A percentile compares a stretch with the other conserved stretches of the same genome.
phyloP scores from a whole-genome alignment of 2,329 filamentous ascomycete species.

The Allantophomopsis lycopodina region DNA sequence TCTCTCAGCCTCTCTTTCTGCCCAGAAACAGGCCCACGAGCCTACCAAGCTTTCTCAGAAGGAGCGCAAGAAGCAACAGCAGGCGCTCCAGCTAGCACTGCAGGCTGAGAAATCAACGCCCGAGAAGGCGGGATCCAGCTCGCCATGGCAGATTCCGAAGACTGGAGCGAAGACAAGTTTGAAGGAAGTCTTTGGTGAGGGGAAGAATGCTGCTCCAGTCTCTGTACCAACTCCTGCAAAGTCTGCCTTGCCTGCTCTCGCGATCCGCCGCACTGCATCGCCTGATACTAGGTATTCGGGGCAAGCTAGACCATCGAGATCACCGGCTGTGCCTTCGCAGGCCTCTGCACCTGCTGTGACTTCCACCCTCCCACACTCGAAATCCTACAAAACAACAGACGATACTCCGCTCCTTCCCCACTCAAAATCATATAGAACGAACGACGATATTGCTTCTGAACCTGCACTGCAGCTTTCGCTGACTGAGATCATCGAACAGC shows the following conservation, averaged over 20 bases:
- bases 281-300: conserved; percentile 50
- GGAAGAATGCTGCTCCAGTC: conserved; percentile 14
- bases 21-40: conserved; percentile 25
- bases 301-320: conserved; percentile 20
- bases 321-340: conserved; percentile 3
- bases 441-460: conserved; percentile 41
- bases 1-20: conserved; percentile 38
- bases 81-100: conserved; percentile 24
- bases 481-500: conserved; percentile 77
- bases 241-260: conserved; percentile 13
- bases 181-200: conserved; percentile 29
- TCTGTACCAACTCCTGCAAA: conserved; percentile 10
- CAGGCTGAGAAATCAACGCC: conserved; percentile 27
- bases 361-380: conserved; percentile 14
- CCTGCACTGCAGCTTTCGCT: conserved; percentile 59
- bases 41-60: conserved; percentile 71
- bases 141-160: conserved; percentile 54
- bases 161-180: conserved; percentile 32
- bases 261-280: conserved; percentile 35
- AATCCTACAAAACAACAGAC: conserved; percentile 6
- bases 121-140: conserved; percentile 27
- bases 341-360: conserved; percentile 4
- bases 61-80: conserved; percentile 72
- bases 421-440: conserved; percentile 44
- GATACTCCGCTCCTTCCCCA: conserved; percentile 34